These are phyloP conservation scores for Stagonosporopsis vannaccii DNA, from an alignment of 2,329 filamentous ascomycete genomes.

Conservation along the genomic window DNA sequence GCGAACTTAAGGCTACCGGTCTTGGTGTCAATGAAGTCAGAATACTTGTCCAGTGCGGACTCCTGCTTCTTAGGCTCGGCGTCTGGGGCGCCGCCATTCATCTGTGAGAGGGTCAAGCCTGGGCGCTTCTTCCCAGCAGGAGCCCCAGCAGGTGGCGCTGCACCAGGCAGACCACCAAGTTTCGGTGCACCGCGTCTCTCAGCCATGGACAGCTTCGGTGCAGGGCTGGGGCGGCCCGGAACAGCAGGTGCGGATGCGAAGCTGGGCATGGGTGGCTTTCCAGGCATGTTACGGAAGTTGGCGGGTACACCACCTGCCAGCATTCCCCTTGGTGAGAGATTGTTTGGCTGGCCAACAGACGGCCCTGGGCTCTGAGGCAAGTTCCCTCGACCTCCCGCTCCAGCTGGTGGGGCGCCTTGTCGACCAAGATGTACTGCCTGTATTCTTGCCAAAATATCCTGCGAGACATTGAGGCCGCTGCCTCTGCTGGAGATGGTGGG, in stretches of 20 bases:
- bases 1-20: slow-evolving; percentile 92
- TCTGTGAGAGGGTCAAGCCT: slow-evolving; percentile 53
- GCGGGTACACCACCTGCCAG: slow-evolving; percentile 52
- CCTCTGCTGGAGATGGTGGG: slow-evolving; percentile 55
- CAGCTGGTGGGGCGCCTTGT: slow-evolving; percentile 61
- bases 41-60: slow-evolving; percentile 69
- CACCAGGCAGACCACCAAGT: slow-evolving; percentile 56
- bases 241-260: slow-evolving; percentile 59
- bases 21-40: slow-evolving; percentile 88
- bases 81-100: slow-evolving; percentile 45
- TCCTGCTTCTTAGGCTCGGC: slow-evolving; percentile 44
- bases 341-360: slow-evolving; percentile 18
- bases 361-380: slow-evolving; percentile 40
- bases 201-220: slow-evolving; percentile 67
- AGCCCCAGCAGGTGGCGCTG: slow-evolving; percentile 36
- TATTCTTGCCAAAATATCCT: slow-evolving; percentile 73
- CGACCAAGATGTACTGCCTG: slow-evolving; percentile 72
- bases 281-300: slow-evolving; percentile 51
- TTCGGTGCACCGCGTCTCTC: slow-evolving; percentile 60
- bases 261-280: slow-evolving; percentile 50
- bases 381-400: slow-evolving; percentile 30
- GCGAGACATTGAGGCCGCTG: slow-evolving; percentile 61
- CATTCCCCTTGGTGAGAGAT: slow-evolving; percentile 25
- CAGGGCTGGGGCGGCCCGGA: slow-evolving; percentile 53
- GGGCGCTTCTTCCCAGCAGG: slow-evolving; percentile 52